Conservation (phyloP, 1,284 basidiomycete species). For the Rugosomyces carneus region DNA sequence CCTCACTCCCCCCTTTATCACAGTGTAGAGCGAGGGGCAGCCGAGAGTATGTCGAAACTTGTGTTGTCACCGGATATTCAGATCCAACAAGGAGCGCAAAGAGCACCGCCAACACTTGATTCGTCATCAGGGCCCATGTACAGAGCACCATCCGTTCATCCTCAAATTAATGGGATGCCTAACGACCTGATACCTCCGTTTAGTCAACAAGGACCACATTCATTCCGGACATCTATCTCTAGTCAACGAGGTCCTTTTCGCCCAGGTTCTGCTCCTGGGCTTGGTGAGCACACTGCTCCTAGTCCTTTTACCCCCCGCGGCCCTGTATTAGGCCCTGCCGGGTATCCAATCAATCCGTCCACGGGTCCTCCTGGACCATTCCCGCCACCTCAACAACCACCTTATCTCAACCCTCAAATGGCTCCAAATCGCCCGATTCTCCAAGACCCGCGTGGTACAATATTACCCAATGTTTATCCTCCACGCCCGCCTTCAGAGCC, state of each 20-base stretch:
- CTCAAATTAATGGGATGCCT: constrained; percentile 26
- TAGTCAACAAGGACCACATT: constrained; percentile 22
- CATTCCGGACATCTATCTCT: constrained; percentile 38
- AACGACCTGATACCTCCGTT: constrained; percentile 15
- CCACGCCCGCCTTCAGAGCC: constrained; percentile 39
- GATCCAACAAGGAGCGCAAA: constrained; percentile 18
- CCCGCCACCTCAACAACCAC: constrained; percentile 10
- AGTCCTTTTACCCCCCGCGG: constrained; percentile 1
- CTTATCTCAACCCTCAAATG: constrained; percentile 7
- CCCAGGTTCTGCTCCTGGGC: constrained; percentile 11
- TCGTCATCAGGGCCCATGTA: constrained; percentile 15
- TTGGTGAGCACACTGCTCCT: background rate
- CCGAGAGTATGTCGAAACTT: constrained; percentile 19
- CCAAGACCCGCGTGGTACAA: constrained; percentile 18
- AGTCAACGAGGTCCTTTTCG: constrained; percentile 18
- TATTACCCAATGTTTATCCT: constrained; percentile 16
- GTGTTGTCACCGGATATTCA: constrained; percentile 25
- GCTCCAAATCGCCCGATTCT: constrained; percentile 12
- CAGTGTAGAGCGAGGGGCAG: constrained; percentile 9
- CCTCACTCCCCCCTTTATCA: constrained; percentile 15
- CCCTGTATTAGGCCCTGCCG: constrained; percentile 3
- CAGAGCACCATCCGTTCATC: constrained; percentile 19
- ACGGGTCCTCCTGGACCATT: constrained; percentile 7
- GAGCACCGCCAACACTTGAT: constrained; percentile 17
- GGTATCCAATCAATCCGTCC: constrained; percentile 8